Percentiles rank a stretch among this genome's conserved stretches.
Evolutionary conservation across 805 yeast species (phyloP).

Genomic region (Metschnikowia baotianmanensis): DNA sequence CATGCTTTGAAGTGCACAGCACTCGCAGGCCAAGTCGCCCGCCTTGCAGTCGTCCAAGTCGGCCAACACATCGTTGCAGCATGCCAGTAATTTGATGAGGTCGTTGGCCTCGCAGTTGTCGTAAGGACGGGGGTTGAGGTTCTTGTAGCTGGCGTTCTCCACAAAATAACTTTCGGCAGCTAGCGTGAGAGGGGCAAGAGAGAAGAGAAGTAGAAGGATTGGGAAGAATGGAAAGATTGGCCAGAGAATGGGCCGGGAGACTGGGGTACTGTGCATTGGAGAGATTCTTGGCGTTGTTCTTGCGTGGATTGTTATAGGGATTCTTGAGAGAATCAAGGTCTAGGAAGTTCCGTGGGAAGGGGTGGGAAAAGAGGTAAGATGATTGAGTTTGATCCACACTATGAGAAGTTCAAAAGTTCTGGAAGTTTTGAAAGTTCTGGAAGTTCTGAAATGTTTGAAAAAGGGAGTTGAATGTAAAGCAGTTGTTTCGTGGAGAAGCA

Average conservation of each 20-base stretch:
- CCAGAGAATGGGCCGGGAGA: neutral
- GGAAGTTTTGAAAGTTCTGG: no score
- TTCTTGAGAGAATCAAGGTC: no score
- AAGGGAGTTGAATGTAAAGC: no score
- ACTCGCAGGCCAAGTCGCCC: slow-evolving; percentile 54
- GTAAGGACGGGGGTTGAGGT: slow-evolving; percentile 44
- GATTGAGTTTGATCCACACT: no score
- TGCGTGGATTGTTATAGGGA: no score
- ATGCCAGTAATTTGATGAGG: slow-evolving; percentile 38
- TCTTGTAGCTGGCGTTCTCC: slow-evolving; percentile 43
- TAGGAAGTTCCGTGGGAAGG: no score
- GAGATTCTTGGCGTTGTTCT: neutral
- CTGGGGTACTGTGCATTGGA: neutral
- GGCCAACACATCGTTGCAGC: slow-evolving; percentile 46
- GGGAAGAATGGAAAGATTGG: neutral
- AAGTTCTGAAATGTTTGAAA: no score
- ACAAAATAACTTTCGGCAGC: slow-evolving; percentile 8
- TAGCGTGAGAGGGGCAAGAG: neutral
- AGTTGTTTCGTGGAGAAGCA: no score
- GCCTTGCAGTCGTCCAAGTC: slow-evolving; percentile 51
- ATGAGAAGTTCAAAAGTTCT: no score
- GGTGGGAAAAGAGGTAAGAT: neutral
- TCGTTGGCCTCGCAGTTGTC: slow-evolving; percentile 45
- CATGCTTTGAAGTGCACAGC: slow-evolving; percentile 53
- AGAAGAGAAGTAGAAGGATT: neutral